A percentile compares a stretch with the other conserved stretches of the same genome.
Evolutionary conservation across 352 stramenopile species (phyloP).

Genomic region (Aphanomyces stellatus): DNA sequence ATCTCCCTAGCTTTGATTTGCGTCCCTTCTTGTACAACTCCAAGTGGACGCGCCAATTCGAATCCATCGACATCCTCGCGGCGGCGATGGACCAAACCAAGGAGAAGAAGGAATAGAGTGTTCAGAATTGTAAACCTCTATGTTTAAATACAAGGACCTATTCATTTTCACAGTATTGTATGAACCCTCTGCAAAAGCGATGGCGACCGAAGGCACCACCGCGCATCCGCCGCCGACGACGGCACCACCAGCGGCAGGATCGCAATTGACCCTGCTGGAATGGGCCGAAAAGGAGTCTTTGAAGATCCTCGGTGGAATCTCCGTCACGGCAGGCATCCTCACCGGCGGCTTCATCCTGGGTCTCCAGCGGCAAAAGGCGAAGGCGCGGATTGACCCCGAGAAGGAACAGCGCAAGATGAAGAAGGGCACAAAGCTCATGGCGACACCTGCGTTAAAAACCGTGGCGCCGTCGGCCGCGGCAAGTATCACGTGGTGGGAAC

Average conservation of each 20-base stretch:
- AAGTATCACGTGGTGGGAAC: conserved; percentile 18
- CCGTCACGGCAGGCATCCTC: neutral
- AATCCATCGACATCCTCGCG: conserved; percentile 88
- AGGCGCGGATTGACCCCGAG: neutral
- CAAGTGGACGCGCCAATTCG: conserved; percentile 93
- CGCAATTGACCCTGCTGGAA: neutral
- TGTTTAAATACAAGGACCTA: neutral
- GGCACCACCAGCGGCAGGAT: neutral
- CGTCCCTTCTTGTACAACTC: conserved; percentile 97
- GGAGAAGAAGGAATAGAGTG: conserved; percentile 8
- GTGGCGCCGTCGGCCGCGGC: too few species aligned
- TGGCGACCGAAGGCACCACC: neutral
- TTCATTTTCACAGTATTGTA: neutral
- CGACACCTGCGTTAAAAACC: too few species aligned
- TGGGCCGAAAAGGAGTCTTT: neutral
- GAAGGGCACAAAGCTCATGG: neutral
- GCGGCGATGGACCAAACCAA: conserved; percentile 39
- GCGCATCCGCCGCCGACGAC: neutral
- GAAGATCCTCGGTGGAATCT: neutral
- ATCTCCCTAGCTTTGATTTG: conserved; percentile 82
- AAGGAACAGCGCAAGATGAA: neutral
- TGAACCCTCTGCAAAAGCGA: neutral
- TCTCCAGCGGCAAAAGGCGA: neutral
- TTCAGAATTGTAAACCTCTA: neutral
- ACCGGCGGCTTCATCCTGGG: neutral